Base-by-base conservation (phyloP, 2,329 filamentous ascomycete genomes). In the Leptographium flavum region DNA sequence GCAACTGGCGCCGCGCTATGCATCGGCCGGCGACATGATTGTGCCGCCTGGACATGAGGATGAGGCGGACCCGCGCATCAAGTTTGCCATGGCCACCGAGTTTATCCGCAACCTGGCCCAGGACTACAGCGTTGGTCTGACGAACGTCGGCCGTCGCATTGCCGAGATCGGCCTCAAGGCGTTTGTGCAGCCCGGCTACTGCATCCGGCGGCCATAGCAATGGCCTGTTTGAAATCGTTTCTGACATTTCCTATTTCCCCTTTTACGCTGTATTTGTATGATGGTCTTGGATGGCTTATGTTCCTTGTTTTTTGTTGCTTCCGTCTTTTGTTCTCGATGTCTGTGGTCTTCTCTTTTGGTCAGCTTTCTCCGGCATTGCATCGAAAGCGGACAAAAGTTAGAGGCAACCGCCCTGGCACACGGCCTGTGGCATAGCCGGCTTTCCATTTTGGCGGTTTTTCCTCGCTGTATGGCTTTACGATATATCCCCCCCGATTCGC, bases 61-160 rank as follows among this genome's bases (percentile, higher is more conserved):
- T 55, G 81, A 85, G 60, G 73, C 69, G 38, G 79, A 83, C 41
- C 70, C 77, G 1, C 76, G 76, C 50, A 79, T 74, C 56, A 79
- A 79, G 56, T 68, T 85, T 14, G 73, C 73, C 8, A 79, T 84
- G 17, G 81, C 81, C 3, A 77, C 79, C 54, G 79, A 77, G 56
- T 84, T 85, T 55, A 72, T 86, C 25, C 69, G 76, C 47, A 71
- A 79, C 49, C 78, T 84, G 56, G 71, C 77, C 9, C 68, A 71
- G 45, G 71, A 67, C 22, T 65, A 73, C 13, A 76, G 78, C n/a
- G 27, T 8, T 3, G 81, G 79, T n/a, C 83, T 80, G 2, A 85
- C 78, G 2, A 83, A 85, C 50, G 77, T 84, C 40, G 75, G 83
- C 44, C 76, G 81, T 49, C 73, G 79, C n/a, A 67, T 86, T 45